These are phyloP conservation scores for Acer campestre DNA, from an alignment of 345 rosid species.

Conservation along the genomic window DNA sequence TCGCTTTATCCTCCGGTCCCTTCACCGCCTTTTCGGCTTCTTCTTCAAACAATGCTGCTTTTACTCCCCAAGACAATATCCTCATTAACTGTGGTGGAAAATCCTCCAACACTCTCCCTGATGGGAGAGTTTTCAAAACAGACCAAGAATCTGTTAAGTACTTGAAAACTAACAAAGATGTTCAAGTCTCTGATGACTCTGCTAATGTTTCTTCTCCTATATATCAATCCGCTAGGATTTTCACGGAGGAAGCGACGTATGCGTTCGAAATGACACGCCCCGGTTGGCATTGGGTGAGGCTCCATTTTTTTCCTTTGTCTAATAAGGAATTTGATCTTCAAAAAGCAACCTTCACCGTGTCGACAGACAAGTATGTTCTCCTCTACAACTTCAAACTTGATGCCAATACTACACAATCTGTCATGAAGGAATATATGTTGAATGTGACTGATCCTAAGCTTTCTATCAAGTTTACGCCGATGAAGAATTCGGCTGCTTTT, in stretches of 20 bases:
- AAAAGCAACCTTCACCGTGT: conserved; percentile 55
- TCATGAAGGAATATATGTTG: conserved; percentile 64
- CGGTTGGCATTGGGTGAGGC: conserved; percentile 81
- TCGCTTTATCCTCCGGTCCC: conserved; percentile 8
- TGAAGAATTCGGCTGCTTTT: conserved; percentile 64
- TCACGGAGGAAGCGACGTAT: conserved; percentile 54
- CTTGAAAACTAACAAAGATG: conserved; percentile 49
- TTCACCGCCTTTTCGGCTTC: not conserved
- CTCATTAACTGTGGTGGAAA: conserved; percentile 67
- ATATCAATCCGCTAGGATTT: conserved; percentile 60
- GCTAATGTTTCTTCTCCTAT: conserved; percentile 58
- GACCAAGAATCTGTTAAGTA: conserved; percentile 50
- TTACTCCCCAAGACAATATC: conserved; percentile 53
- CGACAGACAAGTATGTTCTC: conserved; percentile 57
- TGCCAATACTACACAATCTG: conserved; percentile 33
- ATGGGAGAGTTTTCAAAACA: conserved; percentile 64
- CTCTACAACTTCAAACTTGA: conserved; percentile 55
- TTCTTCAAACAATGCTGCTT: conserved; percentile 2
- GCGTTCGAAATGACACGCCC: conserved; percentile 47
- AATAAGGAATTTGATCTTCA: conserved; percentile 49
- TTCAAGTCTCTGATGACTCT: conserved; percentile 45
- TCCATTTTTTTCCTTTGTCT: conserved; percentile 56
- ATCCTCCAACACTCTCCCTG: conserved; percentile 44
- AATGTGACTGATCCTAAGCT: conserved; percentile 51
- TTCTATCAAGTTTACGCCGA: conserved; percentile 50